Percentiles rank a stretch among this genome's conserved stretches.
Conservation (phyloP, 257 asterid species). For the Ballota nigra region DNA sequence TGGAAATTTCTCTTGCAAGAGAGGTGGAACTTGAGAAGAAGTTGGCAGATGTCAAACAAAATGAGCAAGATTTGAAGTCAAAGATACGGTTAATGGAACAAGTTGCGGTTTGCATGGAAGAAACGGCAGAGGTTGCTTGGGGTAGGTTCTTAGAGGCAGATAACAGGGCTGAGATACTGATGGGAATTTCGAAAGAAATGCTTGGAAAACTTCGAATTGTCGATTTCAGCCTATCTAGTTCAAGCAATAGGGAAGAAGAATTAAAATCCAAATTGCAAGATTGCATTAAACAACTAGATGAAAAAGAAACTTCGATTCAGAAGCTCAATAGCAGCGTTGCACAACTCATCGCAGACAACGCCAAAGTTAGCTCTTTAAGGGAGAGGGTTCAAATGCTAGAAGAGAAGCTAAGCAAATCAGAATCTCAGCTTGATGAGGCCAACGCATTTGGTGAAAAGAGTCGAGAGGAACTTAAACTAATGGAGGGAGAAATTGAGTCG, state of each 20-base stretch:
- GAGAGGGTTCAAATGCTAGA: slow-evolving; percentile 49
- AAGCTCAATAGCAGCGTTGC: slow-evolving; percentile 39
- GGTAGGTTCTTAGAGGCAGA: slow-evolving; percentile 86
- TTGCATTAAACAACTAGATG: slow-evolving; percentile 39
- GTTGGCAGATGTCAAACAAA: slow-evolving; percentile 51
- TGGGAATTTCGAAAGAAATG: slow-evolving; percentile 80
- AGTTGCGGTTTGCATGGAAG: slow-evolving; percentile 81
- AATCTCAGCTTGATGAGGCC: slow-evolving; percentile 23
- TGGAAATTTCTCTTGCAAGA: slow-evolving; percentile 67
- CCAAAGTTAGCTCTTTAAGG: slow-evolving; percentile 47
- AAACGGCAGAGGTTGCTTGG: slow-evolving; percentile 89
- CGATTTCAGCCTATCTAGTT: slow-evolving; percentile 25
- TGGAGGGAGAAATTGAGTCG: slow-evolving; percentile 28
- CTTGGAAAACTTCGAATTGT: slow-evolving; percentile 45
- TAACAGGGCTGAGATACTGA: slow-evolving; percentile 62
- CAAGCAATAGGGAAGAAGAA: slow-evolving; percentile 48
- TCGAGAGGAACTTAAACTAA: slow-evolving; percentile 15
- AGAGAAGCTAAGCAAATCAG: slow-evolving; percentile 37
- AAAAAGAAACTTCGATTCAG: slow-evolving; percentile 42
- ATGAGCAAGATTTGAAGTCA: slow-evolving; percentile 70
- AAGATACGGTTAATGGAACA: slow-evolving; percentile 64
- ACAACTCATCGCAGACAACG: slow-evolving; percentile 39
- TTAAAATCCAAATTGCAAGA: slow-evolving; percentile 36
- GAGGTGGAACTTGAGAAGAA: slow-evolving; percentile 85
- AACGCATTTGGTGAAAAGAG: slow-evolving; percentile 12